Evolutionary conservation across 306 rosid genomes (phyloP), one percentile per base, ranked within the genome.

Genomic region (Ziziphus jujuba): DNA sequence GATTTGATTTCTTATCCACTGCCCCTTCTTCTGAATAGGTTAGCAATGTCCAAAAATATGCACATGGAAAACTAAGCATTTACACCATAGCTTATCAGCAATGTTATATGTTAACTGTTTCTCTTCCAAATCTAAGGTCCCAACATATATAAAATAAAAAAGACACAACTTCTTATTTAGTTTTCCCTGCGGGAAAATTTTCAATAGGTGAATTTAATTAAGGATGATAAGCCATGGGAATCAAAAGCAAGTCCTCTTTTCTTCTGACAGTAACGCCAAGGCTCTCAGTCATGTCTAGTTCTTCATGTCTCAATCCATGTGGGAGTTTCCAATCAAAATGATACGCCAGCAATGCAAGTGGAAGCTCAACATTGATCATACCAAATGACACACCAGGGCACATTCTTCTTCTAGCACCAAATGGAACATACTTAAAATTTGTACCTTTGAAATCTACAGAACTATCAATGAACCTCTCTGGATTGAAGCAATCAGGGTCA

Each of bases 301-400:
- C 67, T 17, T 70, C 67, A 21, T 59, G 5, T 28, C 35, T 33
- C 65, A 59, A 22, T 35, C 59, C 74, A 50, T 4, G 49, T 0
- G 74, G 74, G 40, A 60, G 60, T 35, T 70, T 59, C 74, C 74
- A 70, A 70, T 70, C 66, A 16, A 70, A 70, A 59, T 70, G 74
- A 56, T 70, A 60, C 9, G 49, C 36, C 38, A 70, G 59, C 24
- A 49, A 33, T 49, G 74, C 67, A 16, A 70, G 44, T 9, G 59
- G 59, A 31, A 70, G 51, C 67, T 70, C 74, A 10, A 60, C 43
- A 36, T 70, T 70, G 19, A 44, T 55, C 38, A 49, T 7, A 35
- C 61, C 74, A 34, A 8, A 49, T 9, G 21, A 15, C 5, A 60
- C 13, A 19, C 67, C 67, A 0, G 65, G 50, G 24, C 76, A 63